A percentile compares a stretch with the other conserved stretches of the same genome.
These are phyloP conservation scores for Xylaria telfairii DNA, from an alignment of 495 filamentous ascomycete genomes.

Conservation along the genomic window DNA sequence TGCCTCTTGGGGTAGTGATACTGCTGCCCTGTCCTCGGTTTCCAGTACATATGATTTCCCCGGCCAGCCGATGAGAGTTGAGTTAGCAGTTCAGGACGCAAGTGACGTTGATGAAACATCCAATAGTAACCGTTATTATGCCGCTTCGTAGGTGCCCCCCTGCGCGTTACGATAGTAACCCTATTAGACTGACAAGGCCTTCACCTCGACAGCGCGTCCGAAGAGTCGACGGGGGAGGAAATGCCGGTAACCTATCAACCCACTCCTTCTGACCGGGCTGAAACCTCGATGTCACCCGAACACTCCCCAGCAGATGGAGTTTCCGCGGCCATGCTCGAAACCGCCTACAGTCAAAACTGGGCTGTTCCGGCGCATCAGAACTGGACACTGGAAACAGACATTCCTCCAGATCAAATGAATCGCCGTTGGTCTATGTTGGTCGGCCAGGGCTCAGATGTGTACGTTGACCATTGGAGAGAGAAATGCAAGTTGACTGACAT, in stretches of 20 bases:
- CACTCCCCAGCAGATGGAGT: neutral
- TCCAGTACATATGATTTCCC: neutral
- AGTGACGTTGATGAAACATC: neutral
- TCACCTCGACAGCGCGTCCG: neutral
- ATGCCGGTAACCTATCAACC: neutral
- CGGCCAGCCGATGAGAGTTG: neutral
- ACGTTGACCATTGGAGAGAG: neutral
- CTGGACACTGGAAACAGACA: neutral
- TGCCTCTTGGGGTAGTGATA: neutral
- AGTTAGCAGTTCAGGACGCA: neutral
- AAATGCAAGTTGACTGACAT: neutral
- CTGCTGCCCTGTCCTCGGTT: neutral
- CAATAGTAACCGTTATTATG: neutral
- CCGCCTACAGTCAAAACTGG: neutral
- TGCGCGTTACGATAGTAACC: neutral
- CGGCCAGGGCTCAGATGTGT: constrained; percentile 17
- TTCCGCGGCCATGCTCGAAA: neutral
- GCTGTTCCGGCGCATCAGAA: neutral
- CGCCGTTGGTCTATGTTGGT: constrained; percentile 8
- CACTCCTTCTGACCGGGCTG: too few species aligned
- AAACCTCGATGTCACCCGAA: neutral
- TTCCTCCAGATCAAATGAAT: neutral
- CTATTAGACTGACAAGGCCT: neutral
- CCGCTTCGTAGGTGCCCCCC: neutral
- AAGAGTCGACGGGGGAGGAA: neutral